These are phyloP conservation scores for Xylariaceae sp. DNA, from an alignment of 2,329 filamentous ascomycete genomes.

Conservation along the genomic window DNA sequence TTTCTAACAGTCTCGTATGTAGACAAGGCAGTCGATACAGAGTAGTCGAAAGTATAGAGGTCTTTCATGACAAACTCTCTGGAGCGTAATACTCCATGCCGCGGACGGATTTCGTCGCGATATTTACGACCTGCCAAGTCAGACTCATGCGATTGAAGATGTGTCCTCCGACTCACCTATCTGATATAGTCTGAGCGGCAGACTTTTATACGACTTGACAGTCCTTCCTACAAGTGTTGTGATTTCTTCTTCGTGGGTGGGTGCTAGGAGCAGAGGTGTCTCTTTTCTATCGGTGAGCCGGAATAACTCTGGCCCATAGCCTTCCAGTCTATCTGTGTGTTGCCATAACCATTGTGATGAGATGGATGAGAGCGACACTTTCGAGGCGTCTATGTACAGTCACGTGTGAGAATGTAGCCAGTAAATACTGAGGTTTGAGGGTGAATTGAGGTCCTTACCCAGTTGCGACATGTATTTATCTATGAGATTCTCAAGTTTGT, in stretches of 20 bases:
- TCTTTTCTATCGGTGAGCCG: constrained; percentile 75
- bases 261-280: constrained; percentile 70
- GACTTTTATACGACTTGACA: constrained; percentile 76
- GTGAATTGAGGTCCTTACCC: constrained; percentile 41
- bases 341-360: constrained; percentile 83
- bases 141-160: background rate
- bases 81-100: constrained; percentile 81
- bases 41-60: constrained; percentile 88
- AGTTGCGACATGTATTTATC: constrained; percentile 83
- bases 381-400: constrained; percentile 21
- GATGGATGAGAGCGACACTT: constrained; percentile 75
- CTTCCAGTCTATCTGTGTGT: constrained; percentile 74
- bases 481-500: constrained; percentile 80
- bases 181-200: constrained; percentile 86
- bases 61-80: constrained; percentile 98
- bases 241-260: constrained; percentile 96
- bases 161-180: constrained; percentile 57
- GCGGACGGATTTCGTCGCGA: constrained; percentile 82
- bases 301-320: constrained; percentile 75
- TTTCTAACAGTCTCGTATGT: constrained; percentile 74
- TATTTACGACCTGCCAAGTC: constrained; percentile 72
- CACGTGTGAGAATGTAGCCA: constrained; percentile 8
- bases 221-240: constrained; percentile 71
- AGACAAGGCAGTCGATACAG: constrained; percentile 61
- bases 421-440: background rate